These are phyloP conservation scores for Hyphopichia homilentoma DNA, from an alignment of 805 yeast genomes.

Conservation along the genomic window DNA sequence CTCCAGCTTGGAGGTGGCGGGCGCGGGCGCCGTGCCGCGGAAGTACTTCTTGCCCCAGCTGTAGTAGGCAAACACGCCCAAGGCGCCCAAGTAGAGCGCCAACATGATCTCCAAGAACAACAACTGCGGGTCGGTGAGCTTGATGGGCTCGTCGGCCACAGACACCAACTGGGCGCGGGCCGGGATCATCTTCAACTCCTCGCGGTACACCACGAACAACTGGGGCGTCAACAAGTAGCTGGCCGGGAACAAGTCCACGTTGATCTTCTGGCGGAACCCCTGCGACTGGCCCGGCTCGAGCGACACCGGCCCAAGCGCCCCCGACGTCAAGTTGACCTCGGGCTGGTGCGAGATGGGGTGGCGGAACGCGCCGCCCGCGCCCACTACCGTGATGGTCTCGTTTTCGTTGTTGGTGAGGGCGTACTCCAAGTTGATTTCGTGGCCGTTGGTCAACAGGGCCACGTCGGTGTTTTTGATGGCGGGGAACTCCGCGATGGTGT, in stretches of 20 bases:
- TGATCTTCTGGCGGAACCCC: constrained; percentile 55
- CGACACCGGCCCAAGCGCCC: constrained; percentile 57
- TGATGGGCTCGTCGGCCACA: constrained; percentile 62
- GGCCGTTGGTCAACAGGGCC: constrained; percentile 46
- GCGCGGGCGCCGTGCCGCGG: constrained; percentile 30
- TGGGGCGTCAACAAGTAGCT: constrained; percentile 59
- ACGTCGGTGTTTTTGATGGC: constrained; percentile 34
- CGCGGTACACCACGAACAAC: constrained; percentile 48
- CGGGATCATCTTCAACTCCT: constrained; percentile 50
- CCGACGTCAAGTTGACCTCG: constrained; percentile 60
- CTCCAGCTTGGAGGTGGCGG: constrained; percentile 37
- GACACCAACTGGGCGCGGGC: constrained; percentile 55
- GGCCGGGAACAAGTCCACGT: constrained; percentile 54
- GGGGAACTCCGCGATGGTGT: constrained; percentile 45
- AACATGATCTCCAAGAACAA: constrained; percentile 58
- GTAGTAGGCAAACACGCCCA: constrained; percentile 46
- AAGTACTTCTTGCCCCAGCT: constrained; percentile 47
- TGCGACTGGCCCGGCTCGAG: constrained; percentile 48
- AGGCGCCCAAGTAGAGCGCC: constrained; percentile 42
- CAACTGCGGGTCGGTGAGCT: constrained; percentile 71
- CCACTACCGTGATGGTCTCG: constrained; percentile 49
- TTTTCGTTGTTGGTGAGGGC: constrained; percentile 53
- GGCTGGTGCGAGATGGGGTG: constrained; percentile 51
- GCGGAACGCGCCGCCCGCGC: constrained; percentile 64
- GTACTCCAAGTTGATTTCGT: constrained; percentile 49